Percentiles rank a stretch among this genome's conserved stretches.
Evolutionary conservation across 2,329 filamentous ascomycete genomes (phyloP).

Genomic region (Fusarium algeriense): DNA sequence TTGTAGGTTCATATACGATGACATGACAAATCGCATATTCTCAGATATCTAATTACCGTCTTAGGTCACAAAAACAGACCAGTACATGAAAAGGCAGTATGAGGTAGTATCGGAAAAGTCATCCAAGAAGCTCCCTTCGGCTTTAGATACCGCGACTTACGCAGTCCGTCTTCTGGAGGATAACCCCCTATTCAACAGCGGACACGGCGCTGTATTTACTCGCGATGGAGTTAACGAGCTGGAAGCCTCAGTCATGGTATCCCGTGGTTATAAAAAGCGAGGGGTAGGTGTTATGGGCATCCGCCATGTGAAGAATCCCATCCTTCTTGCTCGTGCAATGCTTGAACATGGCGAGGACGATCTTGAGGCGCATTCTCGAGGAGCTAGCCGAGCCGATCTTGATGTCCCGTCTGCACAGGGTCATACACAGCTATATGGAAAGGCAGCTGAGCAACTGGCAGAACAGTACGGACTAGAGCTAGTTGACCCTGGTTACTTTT

Average conservation of each 20-base stretch:
- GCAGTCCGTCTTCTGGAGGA: conserved; percentile 83
- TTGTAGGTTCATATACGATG: conserved; percentile 59
- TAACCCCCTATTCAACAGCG: conserved; percentile 85
- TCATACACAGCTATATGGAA: conserved; percentile 77
- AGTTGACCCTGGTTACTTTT: conserved; percentile 80
- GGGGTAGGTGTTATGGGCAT: conserved; percentile 83
- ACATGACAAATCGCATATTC: not conserved
- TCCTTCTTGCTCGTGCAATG: conserved; percentile 78
- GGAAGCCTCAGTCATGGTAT: conserved; percentile 89
- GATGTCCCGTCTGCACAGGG: conserved; percentile 71
- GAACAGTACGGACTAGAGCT: conserved; percentile 75
- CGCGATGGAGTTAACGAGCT: conserved; percentile 85
- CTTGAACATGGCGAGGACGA: conserved; percentile 75
- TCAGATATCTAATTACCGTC: not conserved
- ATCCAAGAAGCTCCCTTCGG: conserved; percentile 58
- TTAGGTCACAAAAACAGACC: conserved; percentile 58
- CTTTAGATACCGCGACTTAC: conserved; percentile 79
- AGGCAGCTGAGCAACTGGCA: conserved; percentile 77
- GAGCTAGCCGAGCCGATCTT: conserved; percentile 29
- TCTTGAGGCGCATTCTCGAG: conserved; percentile 55
- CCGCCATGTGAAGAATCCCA: conserved; percentile 80
- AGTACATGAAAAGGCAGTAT: conserved; percentile 57
- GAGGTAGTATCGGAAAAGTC: conserved; percentile 19
- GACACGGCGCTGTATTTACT: conserved; percentile 87
- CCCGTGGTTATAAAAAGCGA: conserved; percentile 77